Base-by-base conservation (phyloP, 129 eudicot genomes). In the Arctium lappa region DNA sequence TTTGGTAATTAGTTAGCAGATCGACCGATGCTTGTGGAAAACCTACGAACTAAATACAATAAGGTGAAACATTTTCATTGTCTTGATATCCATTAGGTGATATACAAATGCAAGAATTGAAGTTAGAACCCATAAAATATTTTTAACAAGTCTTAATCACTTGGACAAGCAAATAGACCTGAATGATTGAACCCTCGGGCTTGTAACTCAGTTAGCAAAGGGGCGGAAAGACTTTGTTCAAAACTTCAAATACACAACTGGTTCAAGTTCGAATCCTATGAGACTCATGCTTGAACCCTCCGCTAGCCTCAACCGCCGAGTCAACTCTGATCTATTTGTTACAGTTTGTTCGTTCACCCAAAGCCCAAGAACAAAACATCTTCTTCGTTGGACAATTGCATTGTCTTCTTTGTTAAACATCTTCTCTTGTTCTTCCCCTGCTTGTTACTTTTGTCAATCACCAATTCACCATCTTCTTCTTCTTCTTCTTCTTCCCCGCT, bases 1-100 rank as follows among this genome's bases (percentile, higher is more conserved):
- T 74, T 40, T 62, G 44, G 46, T 82, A 65, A 65, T 80, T 36
- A 27, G 50, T 7, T 31, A 36, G 74, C 80, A 76, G 74, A 63
- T 62, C 27, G 74, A 74, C 39, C 11, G 18, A 42, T 46, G 33
- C 8, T 46, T 36, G 13, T 16, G 40, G 68, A 60, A 60, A 60
- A 60, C 2, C 29, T 2, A 60, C 9, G 9, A 60, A 16, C 13
- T 72, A 72, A 44, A 33, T 74, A 66, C 69, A 75, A 44, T 82
- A 75, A 75, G 70, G 32, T 82, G 56, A 75, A 46, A 82, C 50
- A 40, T n/a, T 82, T 56, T 12, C 50, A 16, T 60, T n/a, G 68
- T 60, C 34, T 39, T 39, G 38, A 72, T 53, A 37, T 40, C 7
- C 75, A 10, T 39, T 44, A 16, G 33, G 75, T 40, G 34, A 18